Evolutionary conservation across 2,329 filamentous ascomycete species (phyloP), one percentile per base, ranked within the genome.

Genomic region (Fusarium proliferatum): DNA sequence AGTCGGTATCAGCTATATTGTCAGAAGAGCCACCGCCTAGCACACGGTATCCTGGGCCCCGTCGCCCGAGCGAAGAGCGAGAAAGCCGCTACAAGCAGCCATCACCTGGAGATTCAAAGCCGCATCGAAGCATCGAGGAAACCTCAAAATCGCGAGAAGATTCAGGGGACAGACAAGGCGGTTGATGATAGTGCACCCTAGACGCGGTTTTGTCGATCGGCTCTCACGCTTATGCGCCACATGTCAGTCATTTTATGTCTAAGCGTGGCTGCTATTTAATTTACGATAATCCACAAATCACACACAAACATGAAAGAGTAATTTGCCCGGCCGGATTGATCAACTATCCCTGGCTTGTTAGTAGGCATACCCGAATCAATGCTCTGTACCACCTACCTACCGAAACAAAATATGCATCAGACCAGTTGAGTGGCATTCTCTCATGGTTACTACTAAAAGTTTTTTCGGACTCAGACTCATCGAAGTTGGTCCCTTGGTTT

Each of bases 1-100:
- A 81, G 34, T 78, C 81, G 19, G 80, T 83, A 28, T 81, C 80
- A 30, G 79, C 80, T 15, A 74, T 83, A 62, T 67, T 82, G 7
- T 81, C 77, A 23, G 76, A 76, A 46, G 77, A 78, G 23, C 75
- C 73, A 19, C 67, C 67, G 26, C 58, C 69, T 12, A 23, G 53
- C 26, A 61, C 68, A 19, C 73, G 63, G 33, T 71, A 75, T 49
- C 67, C 64, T 33, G 55, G 63, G 10, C 60, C 71, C 19, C 43
- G 60, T 48, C 74, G 49, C 36, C 42, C 57, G 17, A 43, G 42
- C 21, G 68, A 73, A 8, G 74, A 75, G n/a, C 42, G 64, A 28
- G 74, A 76, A 36, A 45, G 43, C 16, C 71, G 53, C 42, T 71
- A 64, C 34, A 63, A 67, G 46, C 69, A 59, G 42, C 52, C 63